Evolutionary conservation across 2,329 filamentous ascomycete species (phyloP), one percentile per base, ranked within the genome.

Genomic region (Calonectria pseudoreteaudii): DNA sequence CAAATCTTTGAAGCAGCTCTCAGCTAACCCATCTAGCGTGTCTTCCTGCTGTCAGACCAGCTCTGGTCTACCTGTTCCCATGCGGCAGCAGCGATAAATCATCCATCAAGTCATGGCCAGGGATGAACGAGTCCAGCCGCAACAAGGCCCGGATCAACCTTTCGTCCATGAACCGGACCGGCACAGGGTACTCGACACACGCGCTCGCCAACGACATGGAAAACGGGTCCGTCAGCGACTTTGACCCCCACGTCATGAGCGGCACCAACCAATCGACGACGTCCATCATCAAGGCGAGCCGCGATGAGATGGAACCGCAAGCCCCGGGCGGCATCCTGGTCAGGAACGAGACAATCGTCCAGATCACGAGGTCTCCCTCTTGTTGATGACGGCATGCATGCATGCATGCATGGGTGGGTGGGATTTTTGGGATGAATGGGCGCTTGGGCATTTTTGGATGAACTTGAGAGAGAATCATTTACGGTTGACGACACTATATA

Each of bases 101-200:
- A 0, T 68, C 66, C 0, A 64, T 79, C 28, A 64, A 66, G 11
- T 75, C 76, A 0, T 71, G 75, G 2, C 74, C 77, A 10, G 70
- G 73, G n/a, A 77, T 69, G 3, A 72, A 77, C 26, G 72, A 75
- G 2, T 75, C 69, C 2, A 76, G 70, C 2, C 77, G 74, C 1
- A 75, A 56, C 23, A 80, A 80, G 44, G 75, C 75, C 28, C 77
- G 75, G 4, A 75, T 80, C 4, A 72, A 73, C 0, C 68, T 80
- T 0, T 80, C 77, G 0, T 78, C 75, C 0, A 36, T 80, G 0
- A 76, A 70, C 2, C 78, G 77, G n/a, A 31, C 23, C 23, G 76
- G 78, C 60, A 77, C 80, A 20, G 73, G 68, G 0, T 79, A 74
- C 41, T 80, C 79, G 0, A 80, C 79, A 2, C 77, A 78, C 5